phyloP scores from a whole-genome alignment of 495 filamentous ascomycete genomes.

The Penicillium pancosmium region DNA sequence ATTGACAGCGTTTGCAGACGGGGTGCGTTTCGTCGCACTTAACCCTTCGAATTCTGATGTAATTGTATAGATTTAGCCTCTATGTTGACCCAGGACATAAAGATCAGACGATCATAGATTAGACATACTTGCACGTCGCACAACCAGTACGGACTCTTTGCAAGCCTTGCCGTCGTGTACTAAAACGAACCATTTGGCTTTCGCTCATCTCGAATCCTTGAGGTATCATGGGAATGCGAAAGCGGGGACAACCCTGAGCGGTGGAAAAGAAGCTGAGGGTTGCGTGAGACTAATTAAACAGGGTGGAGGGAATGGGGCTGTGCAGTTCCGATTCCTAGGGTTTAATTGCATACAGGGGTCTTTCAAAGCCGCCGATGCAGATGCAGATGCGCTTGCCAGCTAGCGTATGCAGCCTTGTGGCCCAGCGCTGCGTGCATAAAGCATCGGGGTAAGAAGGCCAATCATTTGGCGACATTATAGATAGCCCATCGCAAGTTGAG shows the following conservation, averaged over 20 bases:
- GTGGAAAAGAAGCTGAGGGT: background rate
- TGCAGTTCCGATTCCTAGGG: background rate
- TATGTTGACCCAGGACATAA: background rate
- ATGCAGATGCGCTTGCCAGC: background rate
- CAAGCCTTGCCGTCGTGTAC: conserved; percentile 1
- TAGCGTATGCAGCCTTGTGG: conserved; percentile 4
- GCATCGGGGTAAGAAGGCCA: background rate
- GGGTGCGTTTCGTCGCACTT: conserved; percentile 25
- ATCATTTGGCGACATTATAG: background rate
- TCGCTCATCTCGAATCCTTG: background rate
- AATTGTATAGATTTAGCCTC: background rate
- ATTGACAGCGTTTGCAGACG: conserved; percentile 14
- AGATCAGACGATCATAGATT: background rate
- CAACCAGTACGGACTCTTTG: conserved; percentile 5
- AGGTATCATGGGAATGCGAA: background rate
- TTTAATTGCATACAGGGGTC: conserved; percentile 1
- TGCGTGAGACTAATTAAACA: background rate
- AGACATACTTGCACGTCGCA: conserved; percentile 5
- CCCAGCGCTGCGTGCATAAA: background rate
- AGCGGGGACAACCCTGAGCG: background rate
- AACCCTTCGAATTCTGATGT: conserved; percentile 14
- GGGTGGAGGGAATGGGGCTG: background rate
- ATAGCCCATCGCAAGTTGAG: background rate
- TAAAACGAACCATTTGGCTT: background rate
- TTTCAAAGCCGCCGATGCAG: background rate